phyloP scores from a whole-genome alignment of 257 asterid species.

The Primulina tabacum region DNA sequence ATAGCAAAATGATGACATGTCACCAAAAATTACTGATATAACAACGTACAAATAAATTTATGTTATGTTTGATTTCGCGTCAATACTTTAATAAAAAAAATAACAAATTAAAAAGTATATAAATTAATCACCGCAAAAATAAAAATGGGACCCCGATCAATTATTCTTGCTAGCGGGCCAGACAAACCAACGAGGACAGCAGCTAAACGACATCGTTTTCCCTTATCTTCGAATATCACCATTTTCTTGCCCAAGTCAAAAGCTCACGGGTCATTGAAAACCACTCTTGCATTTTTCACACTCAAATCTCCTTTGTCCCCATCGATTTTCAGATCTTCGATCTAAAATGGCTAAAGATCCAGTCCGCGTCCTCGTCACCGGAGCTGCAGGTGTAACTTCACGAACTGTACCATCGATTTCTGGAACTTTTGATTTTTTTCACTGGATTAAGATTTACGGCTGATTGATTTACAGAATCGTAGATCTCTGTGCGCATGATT shows the following conservation, averaged over 20 bases:
- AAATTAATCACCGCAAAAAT: too few species aligned
- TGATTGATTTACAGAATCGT: background rate
- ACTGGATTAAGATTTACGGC: background rate
- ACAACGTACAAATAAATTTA: too few species aligned
- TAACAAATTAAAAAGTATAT: too few species aligned
- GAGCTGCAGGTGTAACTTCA: constrained; percentile 67
- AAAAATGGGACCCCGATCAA: too few species aligned
- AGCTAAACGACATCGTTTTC: background rate
- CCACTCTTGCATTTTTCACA: background rate
- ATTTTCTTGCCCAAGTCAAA: background rate
- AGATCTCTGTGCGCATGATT: constrained; percentile 2
- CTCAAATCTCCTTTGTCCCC: constrained; percentile 20
- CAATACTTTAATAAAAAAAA: too few species aligned
- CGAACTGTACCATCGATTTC: background rate
- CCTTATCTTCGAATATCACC: background rate
- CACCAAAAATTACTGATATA: too few species aligned
- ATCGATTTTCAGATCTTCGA: constrained; percentile 29
- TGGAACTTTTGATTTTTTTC: constrained; percentile 22
- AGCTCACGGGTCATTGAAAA: background rate
- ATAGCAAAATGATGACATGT: too few species aligned
- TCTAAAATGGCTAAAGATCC: constrained; percentile 77
- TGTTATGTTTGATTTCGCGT: too few species aligned
- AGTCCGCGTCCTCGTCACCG: constrained; percentile 81
- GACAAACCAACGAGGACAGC: background rate
- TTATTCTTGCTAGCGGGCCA: too few species aligned